A percentile compares a stretch with the other conserved stretches of the same genome.
phyloP scores from a whole-genome alignment of 495 filamentous ascomycete species.

The Corynascus novoguineensis region DNA sequence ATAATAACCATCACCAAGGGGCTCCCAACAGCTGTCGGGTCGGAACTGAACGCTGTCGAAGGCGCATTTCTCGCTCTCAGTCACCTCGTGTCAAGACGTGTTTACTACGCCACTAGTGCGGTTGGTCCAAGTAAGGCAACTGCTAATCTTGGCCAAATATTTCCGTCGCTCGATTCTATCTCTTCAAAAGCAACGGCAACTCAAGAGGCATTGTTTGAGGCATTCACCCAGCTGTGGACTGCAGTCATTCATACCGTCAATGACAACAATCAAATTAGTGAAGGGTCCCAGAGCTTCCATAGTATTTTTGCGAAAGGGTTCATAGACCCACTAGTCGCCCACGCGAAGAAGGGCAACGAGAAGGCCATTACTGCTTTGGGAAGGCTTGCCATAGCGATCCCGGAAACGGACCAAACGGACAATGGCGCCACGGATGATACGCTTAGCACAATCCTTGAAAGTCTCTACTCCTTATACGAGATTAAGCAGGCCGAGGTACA shows the following conservation, averaged over 20 bases:
- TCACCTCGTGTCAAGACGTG: constrained; percentile 25
- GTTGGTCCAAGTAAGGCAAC: neutral
- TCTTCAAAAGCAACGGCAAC: constrained; percentile 19
- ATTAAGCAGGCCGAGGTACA: constrained; percentile 78
- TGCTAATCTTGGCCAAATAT: constrained; percentile 9
- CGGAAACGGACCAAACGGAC: constrained; percentile 17
- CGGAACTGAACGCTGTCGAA: constrained; percentile 36
- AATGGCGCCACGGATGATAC: constrained; percentile 13
- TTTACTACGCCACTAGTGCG: constrained; percentile 22
- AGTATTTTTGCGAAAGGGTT: constrained; percentile 26
- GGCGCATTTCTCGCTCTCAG: constrained; percentile 30
- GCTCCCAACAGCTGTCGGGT: constrained; percentile 28
- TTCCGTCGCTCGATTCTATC: constrained; percentile 23
- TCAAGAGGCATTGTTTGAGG: constrained; percentile 51
- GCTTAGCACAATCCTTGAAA: constrained; percentile 48
- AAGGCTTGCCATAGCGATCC: constrained; percentile 52
- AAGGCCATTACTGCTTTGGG: constrained; percentile 73
- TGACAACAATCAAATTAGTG: neutral
- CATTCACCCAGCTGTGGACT: constrained; percentile 70
- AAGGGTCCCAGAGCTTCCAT: neutral
- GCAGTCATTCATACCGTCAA: constrained; percentile 45
- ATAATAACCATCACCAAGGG: constrained; percentile 20
- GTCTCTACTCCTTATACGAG: constrained; percentile 70
- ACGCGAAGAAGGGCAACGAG: constrained; percentile 76
- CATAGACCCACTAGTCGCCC: constrained; percentile 53